Evolutionary conservation across 1,284 basidiomycete genomes (phyloP).

Genomic region (Rhodofomes roseus): DNA sequence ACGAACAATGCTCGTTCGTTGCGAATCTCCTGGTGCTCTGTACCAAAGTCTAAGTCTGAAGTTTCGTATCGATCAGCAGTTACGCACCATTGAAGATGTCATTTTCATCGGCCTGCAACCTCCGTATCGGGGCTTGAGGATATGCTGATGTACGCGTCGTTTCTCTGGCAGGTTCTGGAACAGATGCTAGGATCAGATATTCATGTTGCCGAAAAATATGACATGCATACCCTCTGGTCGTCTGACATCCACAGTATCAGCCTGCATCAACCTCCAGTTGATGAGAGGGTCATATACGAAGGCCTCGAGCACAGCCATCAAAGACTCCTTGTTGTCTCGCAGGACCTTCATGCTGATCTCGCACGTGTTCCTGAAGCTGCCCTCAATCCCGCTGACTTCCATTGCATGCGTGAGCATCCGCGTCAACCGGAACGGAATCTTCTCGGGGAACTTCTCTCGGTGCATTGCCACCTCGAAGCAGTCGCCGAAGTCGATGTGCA

Average conservation of each 20-base stretch:
- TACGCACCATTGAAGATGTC: slow-evolving; percentile 73
- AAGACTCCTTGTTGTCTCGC: slow-evolving; percentile 94
- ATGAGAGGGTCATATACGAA: slow-evolving; percentile 90
- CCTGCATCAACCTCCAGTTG: slow-evolving; percentile 83
- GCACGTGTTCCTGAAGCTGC: slow-evolving; percentile 94
- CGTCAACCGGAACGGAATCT: slow-evolving; percentile 97
- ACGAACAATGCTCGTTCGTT: slow-evolving; percentile 89
- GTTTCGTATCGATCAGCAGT: too few relatives aligned
- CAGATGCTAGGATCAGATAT: slow-evolving; percentile 9
- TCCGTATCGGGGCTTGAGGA: slow-evolving; percentile 70
- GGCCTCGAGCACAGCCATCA: slow-evolving; percentile 97
- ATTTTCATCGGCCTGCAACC: slow-evolving; percentile 77
- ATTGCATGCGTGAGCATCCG: slow-evolving; percentile 99
- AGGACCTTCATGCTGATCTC: slow-evolving; percentile 98
- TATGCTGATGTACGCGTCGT: slow-evolving; percentile 66
- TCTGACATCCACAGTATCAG: slow-evolving; percentile 55
- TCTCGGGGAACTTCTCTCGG: slow-evolving; percentile 98
- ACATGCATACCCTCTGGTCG: slow-evolving; percentile 52
- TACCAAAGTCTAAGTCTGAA: too few relatives aligned
- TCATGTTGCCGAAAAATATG: too few relatives aligned
- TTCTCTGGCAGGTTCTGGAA: slow-evolving; percentile 30
- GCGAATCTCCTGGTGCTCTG: slow-evolving; percentile 80
- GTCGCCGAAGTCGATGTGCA: slow-evolving; percentile 95
- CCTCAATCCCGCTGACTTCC: slow-evolving; percentile 98
- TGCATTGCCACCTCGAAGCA: slow-evolving; percentile 95